Evolutionary conservation across 176 grass and related monocot genomes (phyloP).

Genomic region (Leersia perrieri): DNA sequence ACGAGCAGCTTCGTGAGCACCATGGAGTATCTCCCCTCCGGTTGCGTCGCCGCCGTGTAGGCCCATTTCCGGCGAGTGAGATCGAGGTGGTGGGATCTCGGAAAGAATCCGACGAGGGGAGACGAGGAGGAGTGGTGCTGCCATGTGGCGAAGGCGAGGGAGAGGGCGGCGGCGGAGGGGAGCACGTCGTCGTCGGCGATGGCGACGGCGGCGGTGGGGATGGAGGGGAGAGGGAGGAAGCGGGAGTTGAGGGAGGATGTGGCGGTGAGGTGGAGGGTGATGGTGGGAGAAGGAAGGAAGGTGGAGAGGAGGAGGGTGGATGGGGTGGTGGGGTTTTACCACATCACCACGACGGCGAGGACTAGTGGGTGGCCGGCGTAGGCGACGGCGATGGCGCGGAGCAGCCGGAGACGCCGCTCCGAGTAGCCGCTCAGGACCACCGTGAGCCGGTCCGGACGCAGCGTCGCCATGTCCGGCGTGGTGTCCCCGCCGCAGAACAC

Average conservation of each 20-base stretch:
- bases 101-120: constrained; percentile 72
- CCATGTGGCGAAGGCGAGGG: constrained; percentile 65
- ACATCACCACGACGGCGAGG: constrained; percentile 56
- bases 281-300: constrained; percentile 35
- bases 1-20: constrained; percentile 87
- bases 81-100: constrained; percentile 77
- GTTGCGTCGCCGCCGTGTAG: constrained; percentile 55
- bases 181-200: constrained; percentile 69
- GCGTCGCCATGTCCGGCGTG: constrained; percentile 17
- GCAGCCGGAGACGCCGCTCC: constrained; percentile 62
- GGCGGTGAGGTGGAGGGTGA: constrained; percentile 47
- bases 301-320: constrained; percentile 22
- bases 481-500: constrained; percentile 31
- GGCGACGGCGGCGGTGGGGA: constrained; percentile 57
- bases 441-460: constrained; percentile 67
- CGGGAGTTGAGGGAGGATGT: constrained; percentile 76
- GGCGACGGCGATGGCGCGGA: constrained; percentile 48
- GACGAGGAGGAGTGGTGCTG: constrained; percentile 9
- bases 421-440: constrained; percentile 78
- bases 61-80: constrained; percentile 53
- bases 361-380: constrained; percentile 62
- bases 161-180: constrained; percentile 45
- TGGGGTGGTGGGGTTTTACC: constrained; percentile 70
- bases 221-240: constrained; percentile 63
- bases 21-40: constrained; percentile 69